phyloP scores from a whole-genome alignment of 306 rosid species.

The Erythrophleum fordii region DNA sequence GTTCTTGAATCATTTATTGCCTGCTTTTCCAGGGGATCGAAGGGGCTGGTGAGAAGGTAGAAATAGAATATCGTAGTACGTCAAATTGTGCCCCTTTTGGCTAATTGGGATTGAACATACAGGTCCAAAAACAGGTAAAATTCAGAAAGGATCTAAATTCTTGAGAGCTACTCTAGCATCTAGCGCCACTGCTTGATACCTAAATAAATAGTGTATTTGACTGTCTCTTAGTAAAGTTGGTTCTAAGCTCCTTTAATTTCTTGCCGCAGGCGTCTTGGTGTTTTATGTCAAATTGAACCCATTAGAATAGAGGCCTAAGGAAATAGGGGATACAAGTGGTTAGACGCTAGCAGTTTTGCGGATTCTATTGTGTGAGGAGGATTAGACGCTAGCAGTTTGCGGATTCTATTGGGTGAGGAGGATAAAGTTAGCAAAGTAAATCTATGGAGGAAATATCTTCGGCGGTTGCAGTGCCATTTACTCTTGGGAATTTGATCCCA shows the following conservation, averaged over 20 bases:
- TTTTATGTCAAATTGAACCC: neutral
- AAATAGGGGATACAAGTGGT: neutral
- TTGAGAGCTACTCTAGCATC: conserved; percentile 34
- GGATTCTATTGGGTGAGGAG: conserved; percentile 29
- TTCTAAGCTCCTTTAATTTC: conserved; percentile 21
- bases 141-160: conserved; percentile 35
- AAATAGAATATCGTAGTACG: conserved; percentile 42
- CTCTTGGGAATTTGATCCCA: conserved; percentile 57
- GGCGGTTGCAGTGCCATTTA: conserved; percentile 63
- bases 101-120: conserved; percentile 16
- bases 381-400: conserved; percentile 22
- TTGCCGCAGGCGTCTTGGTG: conserved; percentile 32
- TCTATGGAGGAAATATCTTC: conserved; percentile 67
- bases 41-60: conserved; percentile 46
- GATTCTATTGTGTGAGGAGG: conserved; percentile 31
- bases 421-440: conserved; percentile 42
- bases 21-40: conserved; percentile 42
- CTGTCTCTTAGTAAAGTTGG: conserved; percentile 24
- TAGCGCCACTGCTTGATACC: conserved; percentile 36
- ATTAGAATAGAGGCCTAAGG: conserved; percentile 12
- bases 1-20: conserved; percentile 49
- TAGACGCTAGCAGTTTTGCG: conserved; percentile 16
- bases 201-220: conserved; percentile 21
- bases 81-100: conserved; percentile 23
- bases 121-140: conserved; percentile 39